Evolutionary conservation across 805 yeast species (phyloP).

Genomic region (Scheffersomyces coipomensis): DNA sequence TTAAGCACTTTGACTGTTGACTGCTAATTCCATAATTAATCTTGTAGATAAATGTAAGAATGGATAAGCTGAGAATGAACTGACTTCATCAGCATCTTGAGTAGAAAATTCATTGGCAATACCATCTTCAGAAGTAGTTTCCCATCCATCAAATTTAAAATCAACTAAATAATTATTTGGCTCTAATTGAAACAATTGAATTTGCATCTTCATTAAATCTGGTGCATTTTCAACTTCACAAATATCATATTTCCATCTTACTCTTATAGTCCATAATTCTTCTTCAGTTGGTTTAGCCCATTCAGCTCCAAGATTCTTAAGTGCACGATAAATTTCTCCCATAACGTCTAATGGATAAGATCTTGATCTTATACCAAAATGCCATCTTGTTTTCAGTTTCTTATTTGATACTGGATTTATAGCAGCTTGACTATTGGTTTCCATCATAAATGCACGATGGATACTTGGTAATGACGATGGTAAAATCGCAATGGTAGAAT

Average conservation of each 20-base stretch:
- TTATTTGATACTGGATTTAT: constrained; percentile 63
- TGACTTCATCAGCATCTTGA: constrained; percentile 62
- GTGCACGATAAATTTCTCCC: constrained; percentile 96
- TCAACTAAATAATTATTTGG: constrained; percentile 95
- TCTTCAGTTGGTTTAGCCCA: constrained; percentile 96
- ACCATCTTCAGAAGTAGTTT: constrained; percentile 23
- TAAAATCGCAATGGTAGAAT: constrained; percentile 84
- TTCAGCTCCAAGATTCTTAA: constrained; percentile 92
- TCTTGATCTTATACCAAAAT: constrained; percentile 93
- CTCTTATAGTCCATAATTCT: constrained; percentile 93
- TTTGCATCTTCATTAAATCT: constrained; percentile 93
- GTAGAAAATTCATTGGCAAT: constrained; percentile 5
- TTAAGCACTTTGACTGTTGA: constrained; percentile 65
- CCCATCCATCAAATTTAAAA: constrained; percentile 98
- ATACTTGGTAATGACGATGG: constrained; percentile 94
- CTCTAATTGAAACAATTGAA: constrained; percentile 91
- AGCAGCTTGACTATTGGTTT: constrained; percentile 22
- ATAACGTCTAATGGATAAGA: constrained; percentile 96
- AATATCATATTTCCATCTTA: constrained; percentile 82
- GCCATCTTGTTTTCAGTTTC: constrained; percentile 95
- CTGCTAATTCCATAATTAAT: constrained; percentile 94
- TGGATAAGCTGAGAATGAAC: constrained; percentile 94
- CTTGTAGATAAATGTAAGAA: constrained; percentile 89
- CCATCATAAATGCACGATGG: constrained; percentile 89
- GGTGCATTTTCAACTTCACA: constrained; percentile 35